Evolutionary conservation across 257 asterid species (phyloP).

Genomic region (Marsdenia floribunda): DNA sequence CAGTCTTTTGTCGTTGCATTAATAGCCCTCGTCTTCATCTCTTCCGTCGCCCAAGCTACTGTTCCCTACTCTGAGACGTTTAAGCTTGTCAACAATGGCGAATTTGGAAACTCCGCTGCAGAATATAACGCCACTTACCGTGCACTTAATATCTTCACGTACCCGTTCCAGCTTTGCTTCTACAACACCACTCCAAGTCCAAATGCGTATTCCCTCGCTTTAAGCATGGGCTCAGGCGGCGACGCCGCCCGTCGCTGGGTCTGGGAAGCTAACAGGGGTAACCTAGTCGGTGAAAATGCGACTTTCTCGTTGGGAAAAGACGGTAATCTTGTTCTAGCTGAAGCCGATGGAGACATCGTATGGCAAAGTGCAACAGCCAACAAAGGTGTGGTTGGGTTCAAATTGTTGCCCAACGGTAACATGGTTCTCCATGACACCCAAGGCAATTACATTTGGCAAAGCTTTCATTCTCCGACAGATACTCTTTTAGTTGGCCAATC

Average conservation of each 20-base stretch:
- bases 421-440: slow-evolving; percentile 27
- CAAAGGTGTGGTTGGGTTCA: slow-evolving; percentile 28
- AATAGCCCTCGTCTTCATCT: too few relatives aligned
- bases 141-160: neutral
- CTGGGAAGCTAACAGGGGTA: slow-evolving; percentile 40
- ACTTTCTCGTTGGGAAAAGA: slow-evolving; percentile 19
- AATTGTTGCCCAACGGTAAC: slow-evolving; percentile 30
- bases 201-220: neutral
- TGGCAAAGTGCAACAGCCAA: slow-evolving; percentile 34
- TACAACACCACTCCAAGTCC: slow-evolving; percentile 36
- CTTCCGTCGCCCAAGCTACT: too few relatives aligned
- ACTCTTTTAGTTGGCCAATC: slow-evolving; percentile 29
- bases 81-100: too few relatives aligned
- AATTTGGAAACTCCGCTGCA: too few relatives aligned
- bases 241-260: slow-evolving; percentile 20
- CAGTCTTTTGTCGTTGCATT: too few relatives aligned
- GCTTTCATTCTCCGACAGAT: slow-evolving; percentile 32
- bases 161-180: slow-evolving; percentile 28
- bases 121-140: slow-evolving; percentile 21
- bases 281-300: slow-evolving; percentile 32
- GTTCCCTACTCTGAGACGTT: too few relatives aligned
- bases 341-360: slow-evolving; percentile 24
- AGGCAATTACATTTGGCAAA: slow-evolving; percentile 30
- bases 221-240: neutral
- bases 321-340: slow-evolving; percentile 32